Conservation (phyloP, 306 rosid species). For the Rubus parviflorus region DNA sequence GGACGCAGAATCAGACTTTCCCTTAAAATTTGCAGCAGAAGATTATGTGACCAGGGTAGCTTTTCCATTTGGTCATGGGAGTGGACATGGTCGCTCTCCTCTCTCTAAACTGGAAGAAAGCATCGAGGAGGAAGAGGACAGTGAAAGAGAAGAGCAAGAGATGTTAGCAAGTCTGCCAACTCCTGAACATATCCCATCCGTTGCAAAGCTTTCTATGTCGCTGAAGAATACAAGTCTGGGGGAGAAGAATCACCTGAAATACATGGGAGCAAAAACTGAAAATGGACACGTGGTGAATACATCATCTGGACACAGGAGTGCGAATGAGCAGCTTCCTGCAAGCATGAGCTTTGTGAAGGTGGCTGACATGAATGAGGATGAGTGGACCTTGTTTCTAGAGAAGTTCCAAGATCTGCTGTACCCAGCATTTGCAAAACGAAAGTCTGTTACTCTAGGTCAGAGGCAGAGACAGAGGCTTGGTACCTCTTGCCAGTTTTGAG, state of each 20-base stretch:
- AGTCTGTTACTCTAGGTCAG: slow-evolving; percentile 66
- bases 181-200: slow-evolving; percentile 36
- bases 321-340: slow-evolving; percentile 88
- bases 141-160: slow-evolving; percentile 49
- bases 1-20: slow-evolving; percentile 42
- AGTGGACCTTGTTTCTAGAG: slow-evolving; percentile 76
- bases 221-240: slow-evolving; percentile 56
- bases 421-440: slow-evolving; percentile 79
- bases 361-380: slow-evolving; percentile 74
- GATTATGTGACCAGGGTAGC: slow-evolving; percentile 41
- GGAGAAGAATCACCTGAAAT: slow-evolving; percentile 55
- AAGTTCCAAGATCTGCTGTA: slow-evolving; percentile 70
- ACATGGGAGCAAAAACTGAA: slow-evolving; percentile 49
- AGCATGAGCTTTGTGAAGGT: slow-evolving; percentile 78
- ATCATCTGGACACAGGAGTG: slow-evolving; percentile 85
- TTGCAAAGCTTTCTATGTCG: slow-evolving; percentile 59
- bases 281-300: slow-evolving; percentile 50
- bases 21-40: slow-evolving; percentile 35
- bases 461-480: slow-evolving; percentile 97
- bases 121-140: slow-evolving; percentile 72
- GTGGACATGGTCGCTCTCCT: slow-evolving; percentile 47
- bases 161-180: slow-evolving; percentile 26
- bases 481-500: slow-evolving; percentile 99
- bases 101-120: slow-evolving; percentile 85
- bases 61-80: slow-evolving; percentile 43